These are phyloP conservation scores for Aspergillus niger DNA, from an alignment of 2,329 filamentous ascomycete genomes.

Conservation along the genomic window DNA sequence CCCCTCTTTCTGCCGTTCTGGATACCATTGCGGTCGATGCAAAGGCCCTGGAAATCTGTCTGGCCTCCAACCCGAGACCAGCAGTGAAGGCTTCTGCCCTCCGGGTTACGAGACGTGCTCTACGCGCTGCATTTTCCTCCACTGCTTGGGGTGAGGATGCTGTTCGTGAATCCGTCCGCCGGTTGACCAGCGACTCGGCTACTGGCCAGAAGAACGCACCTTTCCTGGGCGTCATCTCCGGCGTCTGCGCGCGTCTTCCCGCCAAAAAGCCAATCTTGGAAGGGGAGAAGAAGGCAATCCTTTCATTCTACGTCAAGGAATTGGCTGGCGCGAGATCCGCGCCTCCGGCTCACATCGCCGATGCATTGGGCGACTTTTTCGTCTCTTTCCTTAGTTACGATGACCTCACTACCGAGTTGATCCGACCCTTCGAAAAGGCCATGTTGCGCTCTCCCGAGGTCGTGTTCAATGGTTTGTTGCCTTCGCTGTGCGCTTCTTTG, in stretches of 20 bases:
- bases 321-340: conserved; percentile 75
- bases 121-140: conserved; percentile 71
- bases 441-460: conserved; percentile 88
- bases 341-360: conserved; percentile 71
- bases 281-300: conserved; percentile 69
- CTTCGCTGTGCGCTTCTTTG: conserved; percentile 70
- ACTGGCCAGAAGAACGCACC: conserved; percentile 70
- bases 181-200: conserved; percentile 68
- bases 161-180: conserved; percentile 63
- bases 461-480: conserved; percentile 75
- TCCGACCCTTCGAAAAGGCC: conserved; percentile 84
- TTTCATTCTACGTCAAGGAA: conserved; percentile 82
- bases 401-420: conserved; percentile 73
- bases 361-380: conserved; percentile 81
- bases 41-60: conserved; percentile 74
- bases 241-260: conserved; percentile 75
- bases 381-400: conserved; percentile 69
- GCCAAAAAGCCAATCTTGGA: conserved; percentile 64
- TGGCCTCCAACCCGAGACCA: conserved; percentile 64
- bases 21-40: conserved; percentile 71
- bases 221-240: conserved; percentile 82
- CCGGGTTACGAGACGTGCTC: conserved; percentile 73
- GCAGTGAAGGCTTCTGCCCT: conserved; percentile 73
- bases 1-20: conserved; percentile 57
- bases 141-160: conserved; percentile 61